Base-by-base conservation (phyloP, 163 green algal genomes). In the Scenedesmus sp. region DNA sequence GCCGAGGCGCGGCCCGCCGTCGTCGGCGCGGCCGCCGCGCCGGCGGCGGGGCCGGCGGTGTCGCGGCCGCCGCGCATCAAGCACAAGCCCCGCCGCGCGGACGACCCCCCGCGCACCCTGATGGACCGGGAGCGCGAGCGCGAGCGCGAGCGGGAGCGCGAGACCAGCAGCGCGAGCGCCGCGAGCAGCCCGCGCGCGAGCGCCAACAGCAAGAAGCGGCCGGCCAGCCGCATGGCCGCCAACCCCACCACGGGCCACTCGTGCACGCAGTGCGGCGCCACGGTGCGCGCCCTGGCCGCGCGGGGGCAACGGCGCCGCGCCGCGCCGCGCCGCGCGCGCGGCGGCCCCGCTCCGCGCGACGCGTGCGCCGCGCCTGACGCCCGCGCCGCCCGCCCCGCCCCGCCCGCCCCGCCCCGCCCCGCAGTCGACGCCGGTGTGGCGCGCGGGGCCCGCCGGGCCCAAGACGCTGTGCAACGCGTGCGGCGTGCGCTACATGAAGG, bases 381-480 rank as follows among this genome's bases (percentile, higher is more conserved):
- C 13, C 9, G 18, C 22, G 36, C 7, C n/a, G 58, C 24, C 44
- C 29, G 63, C 63, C 45, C 24, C 45, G 42, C 28, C 4, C 33
- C 2, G 51, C 39, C 7, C 39, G 6, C n/a, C 28, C 28, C 42
- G 4, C 24, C 10, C 53, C 28, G n/a, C 22, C 45, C n/a, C 62
- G 47, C 71, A 80, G 71, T 80, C 71, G 42, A 98, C 95, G 13
- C 93, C 94, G n/a, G 94, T 97, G 86, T 98, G 95, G 95, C 86
- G 95, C 7, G 88, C 81, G n/a, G 95, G 95, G 24, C 94, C 95
- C 22, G 79, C 91, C 24, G 95, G 95, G 7, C 93, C 89, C 1
- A 93, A 94, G 72, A 97, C 95, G 24, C 84, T 98, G 17, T 98
- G 95, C 90, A 98, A 98, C 76, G 93, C 94, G 13, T 98, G 95